Base-by-base conservation (phyloP, 2,329 filamentous ascomycete species). In the Zymoseptoria pseudotritici region DNA sequence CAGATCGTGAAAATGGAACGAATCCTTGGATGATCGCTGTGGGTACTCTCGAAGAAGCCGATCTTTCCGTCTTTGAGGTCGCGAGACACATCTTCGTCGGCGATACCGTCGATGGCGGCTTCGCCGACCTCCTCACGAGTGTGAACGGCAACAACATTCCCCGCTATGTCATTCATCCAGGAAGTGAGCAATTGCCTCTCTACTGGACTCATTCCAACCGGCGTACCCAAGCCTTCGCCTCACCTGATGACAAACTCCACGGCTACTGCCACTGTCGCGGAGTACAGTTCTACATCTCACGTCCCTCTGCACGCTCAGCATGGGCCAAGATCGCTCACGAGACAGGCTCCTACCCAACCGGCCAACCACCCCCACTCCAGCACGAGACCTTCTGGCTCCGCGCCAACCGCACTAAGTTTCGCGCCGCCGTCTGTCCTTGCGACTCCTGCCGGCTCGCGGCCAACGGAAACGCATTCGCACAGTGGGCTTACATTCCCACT, bases 401-500 rank as follows among this genome's bases (percentile, higher is more conserved):
- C 17, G 72, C 71, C 51, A 63, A 72, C 55, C 63, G 75, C 9
- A 78, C 73, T 3, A 82, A 77, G 60, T 88, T 85, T 68, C 73
- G 85, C 2, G 82, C 83, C 1, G 83, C 83, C 1, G 78, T 81
- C 7, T 88, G 86, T 67, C 77, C 79, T 1, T 89, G 86, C 70
- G 77, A 73, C 4, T 82, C 83, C 2, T 90, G 87, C 69, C 82
- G 86, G 4, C 74, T 84, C 2, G 72, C 74, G 10, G 57, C 31
- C 0, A 79, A 82, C 0, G 86, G 86, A 2, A 86, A 83, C 63
- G 83, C 87, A 58, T 80, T 89, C 54, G 82, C 87, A 65, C 75
- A 81, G 0, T 89, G 86, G 86, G 79, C 83, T 0, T 89, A 88
- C 66, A 74, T 88, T 0, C 84, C 84, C 1, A 77, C 78, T 20